Conservation (phyloP, 2,329 filamentous ascomycete genomes). For the Sclerotinia borealis region DNA sequence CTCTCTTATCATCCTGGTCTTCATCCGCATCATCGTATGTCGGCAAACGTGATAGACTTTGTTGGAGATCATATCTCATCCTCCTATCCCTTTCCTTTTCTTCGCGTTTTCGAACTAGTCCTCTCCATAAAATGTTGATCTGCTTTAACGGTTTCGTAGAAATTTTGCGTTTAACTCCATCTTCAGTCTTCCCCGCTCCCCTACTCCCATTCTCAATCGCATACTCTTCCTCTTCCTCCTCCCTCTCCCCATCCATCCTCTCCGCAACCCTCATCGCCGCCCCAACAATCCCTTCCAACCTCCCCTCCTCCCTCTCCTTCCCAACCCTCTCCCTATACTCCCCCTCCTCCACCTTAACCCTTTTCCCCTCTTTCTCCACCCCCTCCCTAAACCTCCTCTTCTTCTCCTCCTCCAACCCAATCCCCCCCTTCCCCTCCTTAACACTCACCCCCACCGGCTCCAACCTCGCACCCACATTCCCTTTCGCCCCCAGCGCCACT, state of each 20-base stretch:
- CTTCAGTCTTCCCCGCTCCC: slow-evolving; percentile 19
- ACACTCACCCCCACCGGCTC: slow-evolving; percentile 73
- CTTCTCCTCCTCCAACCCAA: slow-evolving; percentile 76
- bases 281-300: slow-evolving; percentile 62
- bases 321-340: slow-evolving; percentile 53
- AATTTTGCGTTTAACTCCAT: slow-evolving; percentile 29
- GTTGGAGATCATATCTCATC: slow-evolving; percentile 60
- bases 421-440: slow-evolving; percentile 75
- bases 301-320: slow-evolving; percentile 61
- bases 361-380: slow-evolving; percentile 52
- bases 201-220: slow-evolving; percentile 16
- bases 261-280: slow-evolving; percentile 85
- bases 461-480: slow-evolving; percentile 37
- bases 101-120: slow-evolving; percentile 62
- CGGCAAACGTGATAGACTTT: slow-evolving; percentile 56
- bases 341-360: slow-evolving; percentile 53
- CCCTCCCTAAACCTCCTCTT: slow-evolving; percentile 69
- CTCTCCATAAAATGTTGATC: slow-evolving; percentile 75
- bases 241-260: slow-evolving; percentile 73
- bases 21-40: slow-evolving; percentile 63
- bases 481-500: slow-evolving; percentile 63
- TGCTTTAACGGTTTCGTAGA: slow-evolving; percentile 52
- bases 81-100: slow-evolving; percentile 62
- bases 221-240: slow-evolving; percentile 27
- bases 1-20: slow-evolving; percentile 65